Evolutionary conservation across 495 filamentous ascomycete species (phyloP).

Genomic region (Xeromyces bisporus): DNA sequence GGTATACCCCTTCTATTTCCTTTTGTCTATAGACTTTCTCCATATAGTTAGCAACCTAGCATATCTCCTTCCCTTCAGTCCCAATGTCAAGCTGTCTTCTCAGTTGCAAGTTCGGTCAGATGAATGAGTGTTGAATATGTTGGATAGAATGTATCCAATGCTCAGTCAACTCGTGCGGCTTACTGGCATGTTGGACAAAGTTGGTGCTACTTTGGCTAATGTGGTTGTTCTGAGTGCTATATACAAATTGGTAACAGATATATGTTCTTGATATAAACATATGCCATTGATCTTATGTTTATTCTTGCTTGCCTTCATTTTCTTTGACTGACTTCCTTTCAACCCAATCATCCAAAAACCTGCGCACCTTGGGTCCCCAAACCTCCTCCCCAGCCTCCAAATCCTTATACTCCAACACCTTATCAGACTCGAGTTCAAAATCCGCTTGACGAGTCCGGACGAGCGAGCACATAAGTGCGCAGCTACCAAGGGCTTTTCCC

Average conservation of each 20-base stretch:
- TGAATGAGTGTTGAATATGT: too few species aligned
- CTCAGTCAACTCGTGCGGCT: too few species aligned
- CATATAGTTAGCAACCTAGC: too few species aligned
- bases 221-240: too few species aligned
- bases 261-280: too few species aligned
- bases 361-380: conserved; percentile 62
- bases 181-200: too few species aligned
- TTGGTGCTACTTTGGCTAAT: too few species aligned
- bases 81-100: too few species aligned
- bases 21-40: conserved; percentile 8
- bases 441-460: conserved; percentile 65
- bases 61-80: too few species aligned
- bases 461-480: conserved; percentile 74
- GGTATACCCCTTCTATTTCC: conserved; percentile 14
- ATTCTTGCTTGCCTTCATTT: conserved; percentile 3
- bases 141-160: too few species aligned
- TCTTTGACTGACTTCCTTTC: conserved; percentile 21
- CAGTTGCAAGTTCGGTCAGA: too few species aligned
- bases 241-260: too few species aligned
- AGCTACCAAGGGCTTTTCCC: conserved; percentile 62
- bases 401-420: conserved; percentile 71
- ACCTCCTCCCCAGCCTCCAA: conserved; percentile 60
- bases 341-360: conserved; percentile 49
- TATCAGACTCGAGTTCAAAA: conserved; percentile 44
- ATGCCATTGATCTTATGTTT: neutral